Conservation (phyloP, 2,329 filamentous ascomycete genomes). For the Triangularia setosa region DNA sequence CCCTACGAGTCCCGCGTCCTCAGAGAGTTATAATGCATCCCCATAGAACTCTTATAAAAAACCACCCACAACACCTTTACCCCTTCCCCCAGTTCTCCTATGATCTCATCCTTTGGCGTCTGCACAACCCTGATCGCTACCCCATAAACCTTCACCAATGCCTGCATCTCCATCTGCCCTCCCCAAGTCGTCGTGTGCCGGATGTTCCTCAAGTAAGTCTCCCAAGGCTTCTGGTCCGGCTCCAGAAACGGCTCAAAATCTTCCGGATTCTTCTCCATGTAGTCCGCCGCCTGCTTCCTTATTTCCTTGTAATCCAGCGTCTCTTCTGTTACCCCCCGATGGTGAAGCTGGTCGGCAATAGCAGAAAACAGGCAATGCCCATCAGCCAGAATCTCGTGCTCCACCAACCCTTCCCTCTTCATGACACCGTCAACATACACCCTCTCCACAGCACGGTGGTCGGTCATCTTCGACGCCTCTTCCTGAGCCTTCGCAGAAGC, state of each 20-base stretch:
- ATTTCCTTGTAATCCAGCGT: conserved; percentile 58
- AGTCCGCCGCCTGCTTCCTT: conserved; percentile 68
- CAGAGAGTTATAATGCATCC: conserved; percentile 96
- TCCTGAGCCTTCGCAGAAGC: conserved; percentile 62
- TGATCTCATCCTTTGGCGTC: conserved; percentile 41
- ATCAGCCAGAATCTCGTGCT: conserved; percentile 81
- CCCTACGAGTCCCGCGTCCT: conserved; percentile 29
- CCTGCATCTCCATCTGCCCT: conserved; percentile 83
- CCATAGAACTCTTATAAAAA: conserved; percentile 94
- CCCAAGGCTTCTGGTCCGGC: conserved; percentile 56
- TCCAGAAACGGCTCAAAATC: conserved; percentile 87
- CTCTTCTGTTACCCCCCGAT: conserved; percentile 45
- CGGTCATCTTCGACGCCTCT: conserved; percentile 71
- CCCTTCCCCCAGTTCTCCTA: conserved; percentile 39
- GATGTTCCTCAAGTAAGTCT: conserved; percentile 70
- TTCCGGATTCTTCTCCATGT: conserved; percentile 68
- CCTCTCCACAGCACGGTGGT: conserved; percentile 68
- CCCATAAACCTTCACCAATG: conserved; percentile 75
- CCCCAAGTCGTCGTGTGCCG: conserved; percentile 92
- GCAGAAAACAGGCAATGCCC: conserved; percentile 95
- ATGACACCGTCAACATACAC: conserved; percentile 67
- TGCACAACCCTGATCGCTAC: conserved; percentile 83
- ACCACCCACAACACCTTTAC: conserved; percentile 77
- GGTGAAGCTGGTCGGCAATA: conserved; percentile 74
- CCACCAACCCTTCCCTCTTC: conserved; percentile 57